Base-by-base conservation (phyloP, 441 rosid genomes). In the Jatropha multifida region DNA sequence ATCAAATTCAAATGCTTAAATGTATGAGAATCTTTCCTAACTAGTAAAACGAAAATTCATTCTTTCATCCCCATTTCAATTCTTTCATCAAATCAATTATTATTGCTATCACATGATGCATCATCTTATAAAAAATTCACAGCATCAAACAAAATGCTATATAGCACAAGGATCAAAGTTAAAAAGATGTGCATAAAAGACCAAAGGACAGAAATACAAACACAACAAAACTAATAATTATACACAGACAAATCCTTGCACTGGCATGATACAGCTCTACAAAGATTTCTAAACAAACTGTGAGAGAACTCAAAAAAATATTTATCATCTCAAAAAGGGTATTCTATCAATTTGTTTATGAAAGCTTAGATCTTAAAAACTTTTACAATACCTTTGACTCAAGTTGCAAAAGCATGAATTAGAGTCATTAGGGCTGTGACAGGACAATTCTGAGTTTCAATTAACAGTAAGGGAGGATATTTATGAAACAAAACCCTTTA, bases 371-470 rank as follows among this genome's bases (percentile, higher is more conserved):
- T 51, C 5, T n/a, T 8, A n/a, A 11, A 20, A 49, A 49, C 27
- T 18, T 76, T 23, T 8, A 76, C 15, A 61, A 42, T 14, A 37
- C 7, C 64, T 55, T 76, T 26, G 26, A 38, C 52, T 52, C 52
- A 49, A 62, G 40, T 42, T 1, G 8, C 15, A 44, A 54, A 23
- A 3, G 44, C n/a, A 40, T n/a, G 59, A 56, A 56, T 44, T 41
- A n/a, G 27, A 18, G 12, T 32, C 59, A 15, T 3, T 40, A 38
- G 17, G 11, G 5, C 3, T 13, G 3, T 5, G 48, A 61, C 12
- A 37, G 54, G 59, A 38, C 44, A 54, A 61, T 8, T 15, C 61
- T 48, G 40, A 52, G 41, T 52, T 51, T n/a, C 77, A 74, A 54
- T 23, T 0, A 52, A 42, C 26, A 20, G n/a, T 13, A 51, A 7